A percentile compares a stretch with the other conserved stretches of the same genome.
Evolutionary conservation across 2,329 filamentous ascomycete species (phyloP).

Genomic region (Podosphaera fusca): DNA sequence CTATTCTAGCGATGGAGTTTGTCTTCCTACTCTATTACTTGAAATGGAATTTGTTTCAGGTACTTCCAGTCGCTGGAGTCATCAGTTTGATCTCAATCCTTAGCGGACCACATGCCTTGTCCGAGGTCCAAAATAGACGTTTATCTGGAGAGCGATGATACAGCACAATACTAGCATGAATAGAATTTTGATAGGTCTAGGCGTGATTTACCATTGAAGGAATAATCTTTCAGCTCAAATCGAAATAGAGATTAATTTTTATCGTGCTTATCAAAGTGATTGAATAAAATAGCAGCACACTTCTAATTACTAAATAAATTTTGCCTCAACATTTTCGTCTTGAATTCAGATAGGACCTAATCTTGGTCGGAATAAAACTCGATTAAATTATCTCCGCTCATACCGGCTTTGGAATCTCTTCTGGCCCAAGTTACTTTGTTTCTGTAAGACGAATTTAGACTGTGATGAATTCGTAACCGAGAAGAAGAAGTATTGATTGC

Average conservation of each 20-base stretch:
- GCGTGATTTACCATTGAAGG: not conserved
- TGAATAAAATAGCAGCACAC: too few species aligned
- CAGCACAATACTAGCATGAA: not conserved
- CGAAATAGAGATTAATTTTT: slow-evolving; percentile 1
- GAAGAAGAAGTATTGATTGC: too few species aligned
- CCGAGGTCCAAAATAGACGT: slow-evolving; percentile 76
- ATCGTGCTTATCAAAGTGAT: too few species aligned
- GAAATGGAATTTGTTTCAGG: slow-evolving; percentile 78
- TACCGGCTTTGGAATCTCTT: too few species aligned
- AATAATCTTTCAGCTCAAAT: not conserved
- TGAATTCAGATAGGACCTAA: too few species aligned
- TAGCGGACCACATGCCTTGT: slow-evolving; percentile 71
- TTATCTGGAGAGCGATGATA: slow-evolving; percentile 31
- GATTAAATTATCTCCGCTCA: too few species aligned
- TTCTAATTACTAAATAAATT: too few species aligned
- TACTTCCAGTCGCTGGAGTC: slow-evolving; percentile 46
- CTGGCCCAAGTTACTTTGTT: too few species aligned
- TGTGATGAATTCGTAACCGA: too few species aligned
- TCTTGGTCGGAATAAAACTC: too few species aligned
- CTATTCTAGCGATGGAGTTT: slow-evolving; percentile 66
- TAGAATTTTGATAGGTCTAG: not conserved
- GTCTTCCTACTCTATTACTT: slow-evolving; percentile 92
- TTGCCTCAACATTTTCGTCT: too few species aligned
- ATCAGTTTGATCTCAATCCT: slow-evolving; percentile 54
- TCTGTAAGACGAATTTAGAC: too few species aligned